These are phyloP conservation scores for Trametes punicea DNA, from an alignment of 768 basidiomycete genomes.

Conservation along the genomic window DNA sequence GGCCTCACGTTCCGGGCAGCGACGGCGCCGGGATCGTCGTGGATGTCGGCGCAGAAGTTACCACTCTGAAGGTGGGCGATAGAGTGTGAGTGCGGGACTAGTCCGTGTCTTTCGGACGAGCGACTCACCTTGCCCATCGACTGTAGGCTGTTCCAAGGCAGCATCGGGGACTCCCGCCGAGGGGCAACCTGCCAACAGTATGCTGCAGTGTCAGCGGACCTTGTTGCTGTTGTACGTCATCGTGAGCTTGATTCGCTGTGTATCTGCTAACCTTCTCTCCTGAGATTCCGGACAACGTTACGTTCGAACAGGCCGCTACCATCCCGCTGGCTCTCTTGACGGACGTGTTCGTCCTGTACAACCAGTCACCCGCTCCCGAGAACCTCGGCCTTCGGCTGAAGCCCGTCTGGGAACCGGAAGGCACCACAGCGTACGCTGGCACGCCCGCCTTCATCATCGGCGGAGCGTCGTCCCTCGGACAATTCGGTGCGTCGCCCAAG, in stretches of 20 bases:
- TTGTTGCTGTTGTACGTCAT: conserved; percentile 18
- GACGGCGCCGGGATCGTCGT: conserved; percentile 22
- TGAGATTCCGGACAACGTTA: conserved; percentile 30
- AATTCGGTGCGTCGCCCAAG: conserved; percentile 18
- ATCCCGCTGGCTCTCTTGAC: conserved; percentile 32
- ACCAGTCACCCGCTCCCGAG: not conserved
- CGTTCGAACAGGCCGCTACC: conserved; percentile 31
- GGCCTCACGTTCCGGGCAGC: conserved; percentile 22
- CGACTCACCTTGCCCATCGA: not conserved
- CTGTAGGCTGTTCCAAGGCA: conserved; percentile 24
- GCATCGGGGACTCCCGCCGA: conserved; percentile 12
- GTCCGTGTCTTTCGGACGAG: not conserved
- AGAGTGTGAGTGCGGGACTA: conserved; percentile 25
- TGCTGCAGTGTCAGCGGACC: conserved; percentile 10
- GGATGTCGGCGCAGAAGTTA: conserved; percentile 33
- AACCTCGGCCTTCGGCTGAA: not conserved
- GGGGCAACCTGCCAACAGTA: conserved; percentile 21
- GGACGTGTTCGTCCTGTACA: conserved; percentile 31
- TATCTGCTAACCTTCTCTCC: not conserved
- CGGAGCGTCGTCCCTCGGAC: conserved; percentile 28
- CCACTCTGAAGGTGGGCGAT: conserved; percentile 32
- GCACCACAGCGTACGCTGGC: conserved; percentile 17
- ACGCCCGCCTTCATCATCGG: conserved; percentile 27
- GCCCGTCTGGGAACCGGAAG: conserved; percentile 20
- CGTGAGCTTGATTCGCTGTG: too few species aligned